A percentile compares a stretch with the other conserved stretches of the same genome.
Conservation (phyloP, 176 grass and related monocot species). For the Puya raimondii region DNA sequence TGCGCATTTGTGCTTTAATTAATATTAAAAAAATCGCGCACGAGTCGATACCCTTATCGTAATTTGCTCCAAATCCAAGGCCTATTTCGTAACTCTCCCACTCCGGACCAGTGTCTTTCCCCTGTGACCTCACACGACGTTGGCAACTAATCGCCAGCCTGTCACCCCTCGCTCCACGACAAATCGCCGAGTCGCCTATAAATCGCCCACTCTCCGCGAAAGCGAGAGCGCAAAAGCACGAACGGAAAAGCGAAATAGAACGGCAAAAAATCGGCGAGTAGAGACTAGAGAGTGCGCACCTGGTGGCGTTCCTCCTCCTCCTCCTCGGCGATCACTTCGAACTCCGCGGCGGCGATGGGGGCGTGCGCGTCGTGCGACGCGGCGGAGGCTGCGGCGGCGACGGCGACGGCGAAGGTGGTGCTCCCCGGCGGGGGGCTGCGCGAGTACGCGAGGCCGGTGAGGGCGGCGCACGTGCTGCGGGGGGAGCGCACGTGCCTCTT, state of each 20-base stretch:
- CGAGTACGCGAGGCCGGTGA: slow-evolving; percentile 26
- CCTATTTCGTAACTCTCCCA: background rate
- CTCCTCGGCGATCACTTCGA: background rate
- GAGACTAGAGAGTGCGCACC: too few species aligned
- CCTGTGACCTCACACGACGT: background rate
- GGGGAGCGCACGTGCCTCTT: slow-evolving; percentile 7
- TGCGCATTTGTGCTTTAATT: too few species aligned
- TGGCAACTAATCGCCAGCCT: slow-evolving; percentile 30
- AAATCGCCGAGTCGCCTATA: slow-evolving; percentile 25
- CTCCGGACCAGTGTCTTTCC: background rate
- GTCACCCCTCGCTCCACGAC: slow-evolving; percentile 39
- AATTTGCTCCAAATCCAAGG: background rate
- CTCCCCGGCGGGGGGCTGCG: slow-evolving; percentile 34
- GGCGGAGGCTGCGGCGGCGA: slow-evolving; percentile 22
- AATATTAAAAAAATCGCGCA: too few species aligned
- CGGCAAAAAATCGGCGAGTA: background rate
- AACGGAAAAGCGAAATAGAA: background rate
- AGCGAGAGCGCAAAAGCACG: background rate
- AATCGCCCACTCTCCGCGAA: background rate
- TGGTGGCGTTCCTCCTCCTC: background rate
- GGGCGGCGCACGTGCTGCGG: slow-evolving; percentile 21
- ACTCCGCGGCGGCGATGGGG: slow-evolving; percentile 37
- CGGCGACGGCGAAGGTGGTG: slow-evolving; percentile 44
- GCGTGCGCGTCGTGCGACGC: slow-evolving; percentile 41
- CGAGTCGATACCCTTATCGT: background rate